phyloP scores from a whole-genome alignment of 2,329 filamentous ascomycete genomes.

The Xylariaceae sp. region DNA sequence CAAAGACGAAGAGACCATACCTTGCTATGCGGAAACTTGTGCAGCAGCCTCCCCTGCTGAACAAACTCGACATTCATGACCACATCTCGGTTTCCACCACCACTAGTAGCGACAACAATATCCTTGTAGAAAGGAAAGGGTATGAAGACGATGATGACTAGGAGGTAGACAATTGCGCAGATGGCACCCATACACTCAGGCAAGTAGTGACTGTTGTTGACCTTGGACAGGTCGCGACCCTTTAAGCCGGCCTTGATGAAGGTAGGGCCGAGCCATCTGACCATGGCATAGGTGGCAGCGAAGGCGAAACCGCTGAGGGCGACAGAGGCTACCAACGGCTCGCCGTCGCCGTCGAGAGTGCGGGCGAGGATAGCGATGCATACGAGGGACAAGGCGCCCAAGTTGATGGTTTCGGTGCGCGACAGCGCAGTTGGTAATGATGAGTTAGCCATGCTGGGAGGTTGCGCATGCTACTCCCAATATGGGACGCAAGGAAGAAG shows the following conservation, averaged over 20 bases:
- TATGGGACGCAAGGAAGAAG: not conserved
- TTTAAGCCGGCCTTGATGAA: slow-evolving; percentile 90
- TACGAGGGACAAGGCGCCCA: slow-evolving; percentile 68
- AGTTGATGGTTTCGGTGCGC: slow-evolving; percentile 57
- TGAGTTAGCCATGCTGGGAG: slow-evolving; percentile 35
- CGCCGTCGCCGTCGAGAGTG: slow-evolving; percentile 79
- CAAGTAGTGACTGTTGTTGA: slow-evolving; percentile 57
- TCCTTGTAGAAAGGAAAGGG: slow-evolving; percentile 99
- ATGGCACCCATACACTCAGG: slow-evolving; percentile 97
- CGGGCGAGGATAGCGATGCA: slow-evolving; percentile 78
- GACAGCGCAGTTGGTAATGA: slow-evolving; percentile 51
- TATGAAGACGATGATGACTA: slow-evolving; percentile 89
- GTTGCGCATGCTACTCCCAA: slow-evolving; percentile 19
- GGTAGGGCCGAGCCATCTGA: slow-evolving; percentile 88
- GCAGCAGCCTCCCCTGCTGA: slow-evolving; percentile 82
- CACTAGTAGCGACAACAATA: slow-evolving; percentile 92
- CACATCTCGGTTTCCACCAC: slow-evolving; percentile 88
- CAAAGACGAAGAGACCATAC: slow-evolving; percentile 49
- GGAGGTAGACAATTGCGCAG: slow-evolving; percentile 88
- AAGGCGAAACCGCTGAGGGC: slow-evolving; percentile 88
- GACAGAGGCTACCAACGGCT: slow-evolving; percentile 85
- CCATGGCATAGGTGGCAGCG: slow-evolving; percentile 79
- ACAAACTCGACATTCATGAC: slow-evolving; percentile 75
- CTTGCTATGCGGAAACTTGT: slow-evolving; percentile 94
- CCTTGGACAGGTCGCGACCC: slow-evolving; percentile 86